These are phyloP conservation scores for Malassezia arunalokei DNA, from an alignment of 1,284 basidiomycete species.

Conservation along the genomic window DNA sequence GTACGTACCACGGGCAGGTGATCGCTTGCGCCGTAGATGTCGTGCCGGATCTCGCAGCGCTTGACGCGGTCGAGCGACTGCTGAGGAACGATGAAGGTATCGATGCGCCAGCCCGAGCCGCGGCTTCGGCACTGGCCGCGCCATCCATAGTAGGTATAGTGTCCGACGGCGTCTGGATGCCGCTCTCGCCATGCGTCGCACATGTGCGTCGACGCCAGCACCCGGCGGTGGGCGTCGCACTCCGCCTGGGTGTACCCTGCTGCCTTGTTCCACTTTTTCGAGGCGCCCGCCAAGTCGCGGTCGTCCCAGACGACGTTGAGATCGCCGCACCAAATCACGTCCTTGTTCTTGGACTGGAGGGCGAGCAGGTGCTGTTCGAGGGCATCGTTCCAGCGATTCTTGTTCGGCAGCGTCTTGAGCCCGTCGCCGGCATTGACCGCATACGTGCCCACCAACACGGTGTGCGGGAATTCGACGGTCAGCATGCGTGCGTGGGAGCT, in stretches of 20 bases:
- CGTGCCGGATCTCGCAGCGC: slow-evolving; percentile 66
- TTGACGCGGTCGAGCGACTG: slow-evolving; percentile 56
- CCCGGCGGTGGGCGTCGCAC: slow-evolving; percentile 43
- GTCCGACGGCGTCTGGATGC: slow-evolving; percentile 55
- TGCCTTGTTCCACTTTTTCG: slow-evolving; percentile 48
- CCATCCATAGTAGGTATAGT: slow-evolving; percentile 76
- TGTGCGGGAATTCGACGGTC: slow-evolving; percentile 64
- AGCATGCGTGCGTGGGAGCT: slow-evolving; percentile 47
- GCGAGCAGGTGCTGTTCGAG: slow-evolving; percentile 57
- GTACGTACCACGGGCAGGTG: slow-evolving; percentile 56
- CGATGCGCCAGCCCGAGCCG: slow-evolving; percentile 73
- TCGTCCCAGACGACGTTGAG: slow-evolving; percentile 61
- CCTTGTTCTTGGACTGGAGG: slow-evolving; percentile 58
- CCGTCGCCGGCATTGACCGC: slow-evolving; percentile 72
- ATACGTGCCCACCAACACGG: slow-evolving; percentile 67
- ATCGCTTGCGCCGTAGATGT: slow-evolving; percentile 73
- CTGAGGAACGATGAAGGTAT: slow-evolving; percentile 56
- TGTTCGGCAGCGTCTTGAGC: slow-evolving; percentile 51
- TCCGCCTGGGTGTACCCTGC: slow-evolving; percentile 53
- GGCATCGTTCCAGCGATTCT: slow-evolving; percentile 30
- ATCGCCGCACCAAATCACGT: slow-evolving; percentile 80
- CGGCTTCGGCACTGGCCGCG: slow-evolving; percentile 67
- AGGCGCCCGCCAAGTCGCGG: slow-evolving; percentile 46
- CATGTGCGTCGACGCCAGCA: slow-evolving; percentile 36
- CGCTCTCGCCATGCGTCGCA: slow-evolving; percentile 55